Percentiles rank a stretch among this genome's conserved stretches.
Evolutionary conservation across 768 basidiomycete genomes (phyloP).

Genomic region (Boletellus ananas): DNA sequence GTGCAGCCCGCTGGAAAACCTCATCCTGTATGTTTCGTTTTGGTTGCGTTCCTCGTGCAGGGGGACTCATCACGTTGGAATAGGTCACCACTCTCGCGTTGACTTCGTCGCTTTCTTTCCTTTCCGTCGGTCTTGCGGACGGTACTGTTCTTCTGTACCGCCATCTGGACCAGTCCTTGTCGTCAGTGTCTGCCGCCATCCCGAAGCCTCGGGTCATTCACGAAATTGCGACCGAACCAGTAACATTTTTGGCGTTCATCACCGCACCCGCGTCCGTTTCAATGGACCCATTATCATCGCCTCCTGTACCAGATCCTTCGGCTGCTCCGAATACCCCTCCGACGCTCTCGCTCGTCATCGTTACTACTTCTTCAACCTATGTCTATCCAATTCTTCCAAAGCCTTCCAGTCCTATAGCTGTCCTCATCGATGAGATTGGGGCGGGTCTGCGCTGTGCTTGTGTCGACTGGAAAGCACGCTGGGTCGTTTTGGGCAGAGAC

Average conservation of each 20-base stretch:
- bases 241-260: slow-evolving; percentile 89
- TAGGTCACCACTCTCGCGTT: slow-evolving; percentile 79
- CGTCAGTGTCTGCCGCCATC: slow-evolving; percentile 67
- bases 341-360: slow-evolving; percentile 70
- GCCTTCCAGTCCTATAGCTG: slow-evolving; percentile 60
- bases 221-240: slow-evolving; percentile 81
- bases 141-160: slow-evolving; percentile 90
- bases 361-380: slow-evolving; percentile 82
- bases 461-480: slow-evolving; percentile 67
- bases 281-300: slow-evolving; percentile 19
- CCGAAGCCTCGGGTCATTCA: slow-evolving; percentile 84
- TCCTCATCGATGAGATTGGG: slow-evolving; percentile 83
- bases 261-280: slow-evolving; percentile 29
- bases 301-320: slow-evolving; percentile 17
- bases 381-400: slow-evolving; percentile 71
- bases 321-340: slow-evolving; percentile 26
- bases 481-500: slow-evolving; percentile 83
- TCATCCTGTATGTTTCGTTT: slow-evolving; percentile 55
- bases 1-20: slow-evolving; percentile 73
- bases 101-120: slow-evolving; percentile 71
- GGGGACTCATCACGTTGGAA: neutral
- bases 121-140: slow-evolving; percentile 92
- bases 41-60: neutral
- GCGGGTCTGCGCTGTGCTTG: slow-evolving; percentile 79
- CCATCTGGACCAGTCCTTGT: slow-evolving; percentile 86